Conservation (phyloP, 129 eudicot genomes). For the Ambrosia trifida region DNA sequence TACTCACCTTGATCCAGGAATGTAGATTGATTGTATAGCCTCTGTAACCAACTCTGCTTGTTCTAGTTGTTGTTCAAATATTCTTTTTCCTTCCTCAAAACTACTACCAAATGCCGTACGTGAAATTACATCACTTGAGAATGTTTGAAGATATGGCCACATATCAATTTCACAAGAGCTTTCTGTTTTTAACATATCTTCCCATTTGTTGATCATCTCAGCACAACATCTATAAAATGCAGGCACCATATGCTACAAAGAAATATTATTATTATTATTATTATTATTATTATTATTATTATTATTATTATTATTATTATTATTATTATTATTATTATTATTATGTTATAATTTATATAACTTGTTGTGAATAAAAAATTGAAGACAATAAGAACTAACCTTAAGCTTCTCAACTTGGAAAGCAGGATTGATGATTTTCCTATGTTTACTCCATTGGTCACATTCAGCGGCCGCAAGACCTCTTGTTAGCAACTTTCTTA, state of each 20-base stretch:
- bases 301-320: too few relatives aligned
- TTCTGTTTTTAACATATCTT: not conserved
- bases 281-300: too few relatives aligned
- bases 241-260: conserved; percentile 1
- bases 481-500: not conserved
- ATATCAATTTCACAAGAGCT: too few relatives aligned
- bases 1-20: conserved; percentile 4
- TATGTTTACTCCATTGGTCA: not conserved
- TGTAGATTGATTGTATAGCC: not conserved
- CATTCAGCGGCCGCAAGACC: not conserved
- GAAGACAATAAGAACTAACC: not conserved
- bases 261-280: not conserved
- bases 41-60: not conserved
- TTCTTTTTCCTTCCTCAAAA: not conserved
- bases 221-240: not conserved
- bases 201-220: not conserved
- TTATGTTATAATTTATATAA: too few relatives aligned
- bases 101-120: too few relatives aligned
- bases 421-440: conserved; percentile 2
- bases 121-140: too few relatives aligned
- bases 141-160: too few relatives aligned
- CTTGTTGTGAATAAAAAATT: too few relatives aligned
- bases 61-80: not conserved
- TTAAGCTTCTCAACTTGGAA: not conserved
- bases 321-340: too few relatives aligned